Conservation (phyloP, 2,329 filamentous ascomycete genomes). For the Biscogniauxia mediterranea region DNA sequence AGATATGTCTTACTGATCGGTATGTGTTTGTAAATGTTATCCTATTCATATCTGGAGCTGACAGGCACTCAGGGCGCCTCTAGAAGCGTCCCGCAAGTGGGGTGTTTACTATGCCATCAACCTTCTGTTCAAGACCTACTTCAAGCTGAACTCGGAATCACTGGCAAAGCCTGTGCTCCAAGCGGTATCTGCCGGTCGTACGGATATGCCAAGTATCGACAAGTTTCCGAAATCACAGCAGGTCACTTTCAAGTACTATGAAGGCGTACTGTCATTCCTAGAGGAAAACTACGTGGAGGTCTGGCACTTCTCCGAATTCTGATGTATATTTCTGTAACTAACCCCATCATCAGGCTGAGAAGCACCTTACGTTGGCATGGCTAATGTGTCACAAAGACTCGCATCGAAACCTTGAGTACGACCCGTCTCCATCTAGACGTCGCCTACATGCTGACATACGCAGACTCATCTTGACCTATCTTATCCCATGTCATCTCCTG, state of each 20-base stretch:
- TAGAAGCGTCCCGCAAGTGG: conserved; percentile 95
- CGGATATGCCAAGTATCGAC: conserved; percentile 77
- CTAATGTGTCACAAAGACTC: conserved; percentile 73
- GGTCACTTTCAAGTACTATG: conserved; percentile 95
- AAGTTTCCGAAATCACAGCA: conserved; percentile 85
- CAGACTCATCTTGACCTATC: conserved; percentile 87
- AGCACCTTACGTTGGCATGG: conserved; percentile 77
- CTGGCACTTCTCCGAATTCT: conserved; percentile 16
- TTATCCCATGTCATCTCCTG: conserved; percentile 89
- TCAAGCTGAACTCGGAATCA: conserved; percentile 88
- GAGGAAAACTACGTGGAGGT: conserved; percentile 89
- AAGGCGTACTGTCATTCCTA: conserved; percentile 88
- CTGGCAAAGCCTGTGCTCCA: conserved; percentile 87
- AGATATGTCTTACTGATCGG: conserved; percentile 86
- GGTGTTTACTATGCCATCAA: conserved; percentile 94
- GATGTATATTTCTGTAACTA: conserved; percentile 3
- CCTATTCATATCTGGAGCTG: conserved; percentile 9
- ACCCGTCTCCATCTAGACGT: conserved; percentile 13
- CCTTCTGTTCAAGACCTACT: conserved; percentile 96
- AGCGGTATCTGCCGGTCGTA: conserved; percentile 71
- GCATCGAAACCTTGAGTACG: conserved; percentile 76
- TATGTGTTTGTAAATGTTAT: conserved; percentile 40
- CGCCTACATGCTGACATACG: conserved; percentile 21
- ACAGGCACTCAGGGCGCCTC: conserved; percentile 59
- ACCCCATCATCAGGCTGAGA: conserved; percentile 60